Evolutionary conservation across 2,329 filamentous ascomycete species (phyloP).

Genomic region (Arthrobotrys pseudoclavata): DNA sequence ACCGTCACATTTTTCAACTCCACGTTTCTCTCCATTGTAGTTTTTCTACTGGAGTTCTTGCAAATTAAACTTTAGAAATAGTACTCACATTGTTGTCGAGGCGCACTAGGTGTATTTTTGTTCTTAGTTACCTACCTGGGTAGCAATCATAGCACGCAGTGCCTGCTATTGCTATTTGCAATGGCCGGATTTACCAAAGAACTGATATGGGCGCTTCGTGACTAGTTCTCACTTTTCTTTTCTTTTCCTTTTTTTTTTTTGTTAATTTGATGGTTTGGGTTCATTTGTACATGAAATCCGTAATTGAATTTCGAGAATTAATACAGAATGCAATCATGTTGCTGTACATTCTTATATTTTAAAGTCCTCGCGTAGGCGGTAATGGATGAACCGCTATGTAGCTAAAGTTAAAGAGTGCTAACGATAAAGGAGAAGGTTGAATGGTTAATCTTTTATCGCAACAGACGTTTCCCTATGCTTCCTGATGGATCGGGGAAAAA

Average conservation of each 20-base stretch:
- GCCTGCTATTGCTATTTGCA: background rate
- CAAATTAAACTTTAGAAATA: background rate
- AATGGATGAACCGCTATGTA: background rate
- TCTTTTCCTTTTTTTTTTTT: no score
- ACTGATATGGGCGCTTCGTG: background rate
- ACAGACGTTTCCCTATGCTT: background rate
- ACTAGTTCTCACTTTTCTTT: background rate
- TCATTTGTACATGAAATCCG: conserved; percentile 1
- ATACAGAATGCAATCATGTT: conserved; percentile 4
- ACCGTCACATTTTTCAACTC: background rate
- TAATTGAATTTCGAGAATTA: conserved; percentile 4
- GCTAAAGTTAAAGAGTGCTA: background rate
- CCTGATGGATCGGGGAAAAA: background rate
- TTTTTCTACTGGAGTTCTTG: background rate
- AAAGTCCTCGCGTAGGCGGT: background rate
- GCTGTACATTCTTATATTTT: conserved; percentile 9
- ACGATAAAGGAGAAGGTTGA: background rate
- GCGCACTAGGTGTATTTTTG: background rate
- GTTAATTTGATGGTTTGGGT: background rate
- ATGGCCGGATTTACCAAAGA: background rate
- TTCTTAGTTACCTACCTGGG: background rate
- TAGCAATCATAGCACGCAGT: background rate
- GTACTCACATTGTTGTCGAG: background rate
- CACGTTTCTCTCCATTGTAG: background rate
- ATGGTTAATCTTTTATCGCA: conserved; percentile 2